A percentile compares a stretch with the other conserved stretches of the same genome.
Conservation (phyloP, 768 basidiomycete genomes). For the Leucogyrophana mollusca region DNA sequence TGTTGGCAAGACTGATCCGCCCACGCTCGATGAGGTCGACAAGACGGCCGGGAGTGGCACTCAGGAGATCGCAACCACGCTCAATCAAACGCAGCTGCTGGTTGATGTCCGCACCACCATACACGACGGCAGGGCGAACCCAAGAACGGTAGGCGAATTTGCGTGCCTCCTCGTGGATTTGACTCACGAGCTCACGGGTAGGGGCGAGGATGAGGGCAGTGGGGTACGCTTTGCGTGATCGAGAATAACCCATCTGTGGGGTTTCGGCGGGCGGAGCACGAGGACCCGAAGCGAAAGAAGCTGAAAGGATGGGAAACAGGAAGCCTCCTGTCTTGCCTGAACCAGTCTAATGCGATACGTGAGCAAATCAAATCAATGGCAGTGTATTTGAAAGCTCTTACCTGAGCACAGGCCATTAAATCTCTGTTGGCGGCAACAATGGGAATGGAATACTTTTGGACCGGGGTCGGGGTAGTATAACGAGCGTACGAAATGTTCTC, state of each 20-base stretch:
- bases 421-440: slow-evolving; percentile 90
- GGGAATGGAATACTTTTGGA: slow-evolving; percentile 99
- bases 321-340: slow-evolving; percentile 99
- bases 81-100: slow-evolving; percentile 92
- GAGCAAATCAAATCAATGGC: slow-evolving; percentile 14
- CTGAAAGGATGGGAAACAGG: slow-evolving; percentile 97
- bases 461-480: slow-evolving; percentile 95
- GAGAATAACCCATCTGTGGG: slow-evolving; percentile 50
- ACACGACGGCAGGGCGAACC: slow-evolving; percentile 98
- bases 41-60: slow-evolving; percentile 95
- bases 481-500: slow-evolving; percentile 93
- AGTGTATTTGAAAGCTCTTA: slow-evolving; percentile 29
- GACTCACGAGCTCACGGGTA: slow-evolving; percentile 97
- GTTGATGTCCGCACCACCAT: slow-evolving; percentile 98
- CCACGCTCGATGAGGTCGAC: slow-evolving; percentile 99
- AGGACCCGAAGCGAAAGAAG: slow-evolving; percentile 85
- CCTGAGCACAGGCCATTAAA: slow-evolving; percentile 95
- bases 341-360: slow-evolving; percentile 69
- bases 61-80: slow-evolving; percentile 94
- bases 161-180: slow-evolving; percentile 98
- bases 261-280: slow-evolving; percentile 58
- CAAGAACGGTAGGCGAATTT: slow-evolving; percentile 99
- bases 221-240: slow-evolving; percentile 88
- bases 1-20: slow-evolving; percentile 91
- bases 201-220: slow-evolving; percentile 98